Conservation (phyloP, 2,329 filamentous ascomycete genomes). For the Chrysosporium queenslandicum region DNA sequence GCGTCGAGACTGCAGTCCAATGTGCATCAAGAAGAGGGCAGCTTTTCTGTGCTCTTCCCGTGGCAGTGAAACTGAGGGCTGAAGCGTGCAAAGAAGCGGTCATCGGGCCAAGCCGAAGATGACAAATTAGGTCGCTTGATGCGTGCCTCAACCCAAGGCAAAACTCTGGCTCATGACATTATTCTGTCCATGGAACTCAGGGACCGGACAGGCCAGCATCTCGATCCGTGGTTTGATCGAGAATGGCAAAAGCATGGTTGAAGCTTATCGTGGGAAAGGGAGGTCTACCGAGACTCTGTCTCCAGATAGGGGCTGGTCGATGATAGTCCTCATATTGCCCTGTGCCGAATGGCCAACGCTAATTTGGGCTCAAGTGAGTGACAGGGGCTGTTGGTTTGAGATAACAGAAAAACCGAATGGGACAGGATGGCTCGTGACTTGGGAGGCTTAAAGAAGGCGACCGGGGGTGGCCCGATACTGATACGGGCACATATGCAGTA, state of each 20-base stretch:
- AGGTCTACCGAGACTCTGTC: background rate
- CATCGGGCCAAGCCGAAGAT: background rate
- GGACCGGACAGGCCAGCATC: background rate
- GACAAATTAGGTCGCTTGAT: background rate
- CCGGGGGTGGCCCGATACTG: background rate
- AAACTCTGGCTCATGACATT: too few relatives aligned
- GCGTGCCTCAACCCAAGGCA: too few relatives aligned
- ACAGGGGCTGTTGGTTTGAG: background rate
- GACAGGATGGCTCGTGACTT: conserved; percentile 5
- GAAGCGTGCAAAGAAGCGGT: background rate
- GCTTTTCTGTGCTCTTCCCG: background rate
- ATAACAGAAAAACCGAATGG: background rate
- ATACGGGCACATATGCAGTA: too few relatives aligned
- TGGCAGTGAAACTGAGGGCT: background rate
- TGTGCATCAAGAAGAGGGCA: background rate
- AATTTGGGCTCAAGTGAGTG: background rate
- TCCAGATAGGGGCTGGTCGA: background rate
- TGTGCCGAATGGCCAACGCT: background rate
- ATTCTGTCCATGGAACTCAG: background rate
- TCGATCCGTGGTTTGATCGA: background rate
- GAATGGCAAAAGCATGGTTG: background rate
- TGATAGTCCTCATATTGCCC: background rate
- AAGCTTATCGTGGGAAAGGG: background rate
- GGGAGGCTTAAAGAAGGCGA: background rate
- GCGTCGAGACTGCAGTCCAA: background rate